These are phyloP conservation scores for Debaryomyces tyrocola DNA, from an alignment of 805 yeast genomes.

Conservation along the genomic window DNA sequence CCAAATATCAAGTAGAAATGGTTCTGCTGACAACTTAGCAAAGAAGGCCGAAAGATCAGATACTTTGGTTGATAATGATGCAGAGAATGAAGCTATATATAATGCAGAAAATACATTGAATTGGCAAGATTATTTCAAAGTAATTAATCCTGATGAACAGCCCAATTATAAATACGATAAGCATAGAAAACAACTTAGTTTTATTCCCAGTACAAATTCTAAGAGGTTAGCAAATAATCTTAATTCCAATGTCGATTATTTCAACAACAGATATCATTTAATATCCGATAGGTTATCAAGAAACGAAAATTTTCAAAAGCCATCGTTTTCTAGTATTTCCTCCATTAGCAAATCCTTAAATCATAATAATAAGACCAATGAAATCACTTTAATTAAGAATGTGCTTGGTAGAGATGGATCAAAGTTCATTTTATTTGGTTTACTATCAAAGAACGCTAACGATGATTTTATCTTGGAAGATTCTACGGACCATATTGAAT, in stretches of 20 bases:
- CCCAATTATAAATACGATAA: slow-evolving; percentile 65
- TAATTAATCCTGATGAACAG: slow-evolving; percentile 64
- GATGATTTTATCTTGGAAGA: slow-evolving; percentile 84
- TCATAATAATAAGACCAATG: slow-evolving; percentile 16
- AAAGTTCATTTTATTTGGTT: slow-evolving; percentile 75
- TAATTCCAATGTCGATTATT: slow-evolving; percentile 35
- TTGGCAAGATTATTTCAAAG: slow-evolving; percentile 73
- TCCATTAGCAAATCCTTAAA: slow-evolving; percentile 34
- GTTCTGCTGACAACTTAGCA: slow-evolving; percentile 2
- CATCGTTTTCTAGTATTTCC: slow-evolving; percentile 43
- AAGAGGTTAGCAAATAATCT: slow-evolving; percentile 14
- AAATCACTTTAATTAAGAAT: slow-evolving; percentile 75
- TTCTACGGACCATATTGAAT: slow-evolving; percentile 67
- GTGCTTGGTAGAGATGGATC: slow-evolving; percentile 81
- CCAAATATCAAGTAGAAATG: neutral
- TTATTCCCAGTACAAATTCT: slow-evolving; percentile 13
- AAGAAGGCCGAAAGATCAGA: slow-evolving; percentile 22
- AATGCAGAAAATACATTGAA: slow-evolving; percentile 36
- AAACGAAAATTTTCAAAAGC: slow-evolving; percentile 69
- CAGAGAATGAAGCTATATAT: slow-evolving; percentile 3
- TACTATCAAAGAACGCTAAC: slow-evolving; percentile 58
- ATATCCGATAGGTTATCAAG: slow-evolving; percentile 71
- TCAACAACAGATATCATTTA: slow-evolving; percentile 58
- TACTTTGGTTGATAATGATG: slow-evolving; percentile 17
- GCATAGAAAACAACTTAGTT: slow-evolving; percentile 59